phyloP scores from a whole-genome alignment of 805 yeast genomes.

The Saturnispora ahearnii region DNA sequence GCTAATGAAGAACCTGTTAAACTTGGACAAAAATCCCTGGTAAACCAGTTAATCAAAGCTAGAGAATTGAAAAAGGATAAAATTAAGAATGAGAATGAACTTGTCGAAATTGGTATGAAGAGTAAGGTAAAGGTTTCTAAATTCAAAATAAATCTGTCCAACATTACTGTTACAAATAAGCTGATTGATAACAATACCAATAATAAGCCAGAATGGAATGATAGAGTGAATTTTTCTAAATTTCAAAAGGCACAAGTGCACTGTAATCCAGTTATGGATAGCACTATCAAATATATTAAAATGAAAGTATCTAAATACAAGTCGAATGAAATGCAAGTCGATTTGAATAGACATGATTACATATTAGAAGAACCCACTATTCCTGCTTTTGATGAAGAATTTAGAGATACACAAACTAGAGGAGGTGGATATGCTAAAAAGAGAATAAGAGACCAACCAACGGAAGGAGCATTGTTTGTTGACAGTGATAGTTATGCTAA shows the following conservation, averaged over 20 bases:
- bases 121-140: constrained; percentile 9
- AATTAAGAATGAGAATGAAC: constrained; percentile 2
- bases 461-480: constrained; percentile 7
- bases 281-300: constrained; percentile 15
- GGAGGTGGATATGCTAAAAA: background rate
- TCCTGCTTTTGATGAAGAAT: constrained; percentile 3
- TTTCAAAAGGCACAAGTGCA: constrained; percentile 12
- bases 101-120: background rate
- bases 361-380: constrained; percentile 8
- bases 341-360: constrained; percentile 10
- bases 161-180: background rate
- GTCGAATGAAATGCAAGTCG: constrained; percentile 10
- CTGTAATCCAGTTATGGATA: constrained; percentile 16
- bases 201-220: constrained; percentile 14
- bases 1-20: background rate
- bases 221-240: constrained; percentile 15
- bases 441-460: background rate
- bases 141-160: constrained; percentile 9
- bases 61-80: constrained; percentile 12
- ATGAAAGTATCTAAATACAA: constrained; percentile 14
- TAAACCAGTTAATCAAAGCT: constrained; percentile 10
- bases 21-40: background rate
- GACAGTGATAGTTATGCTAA: constrained; percentile 10
- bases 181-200: constrained; percentile 1
- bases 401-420: background rate